These are phyloP conservation scores for Starmerella cellae DNA, from an alignment of 805 yeast genomes.

Conservation along the genomic window DNA sequence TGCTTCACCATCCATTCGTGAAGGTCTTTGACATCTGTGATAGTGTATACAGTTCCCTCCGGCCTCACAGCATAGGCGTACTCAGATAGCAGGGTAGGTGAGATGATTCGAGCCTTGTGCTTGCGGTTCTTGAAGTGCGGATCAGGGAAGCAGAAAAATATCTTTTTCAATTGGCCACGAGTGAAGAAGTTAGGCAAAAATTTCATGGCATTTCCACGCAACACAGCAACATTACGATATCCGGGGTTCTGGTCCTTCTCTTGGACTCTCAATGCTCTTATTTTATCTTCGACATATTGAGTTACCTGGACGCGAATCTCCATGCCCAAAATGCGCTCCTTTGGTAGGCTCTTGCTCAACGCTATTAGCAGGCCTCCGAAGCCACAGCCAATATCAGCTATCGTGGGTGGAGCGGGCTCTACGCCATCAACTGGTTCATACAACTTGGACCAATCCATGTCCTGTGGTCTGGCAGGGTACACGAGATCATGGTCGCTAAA, in stretches of 20 bases:
- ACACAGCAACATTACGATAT: conserved; percentile 76
- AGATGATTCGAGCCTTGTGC: conserved; percentile 91
- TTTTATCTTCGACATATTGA: conserved; percentile 89
- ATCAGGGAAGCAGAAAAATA: conserved; percentile 98
- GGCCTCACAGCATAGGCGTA: conserved; percentile 81
- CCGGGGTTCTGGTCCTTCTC: conserved; percentile 27
- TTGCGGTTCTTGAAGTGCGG: conserved; percentile 96
- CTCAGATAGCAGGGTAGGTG: conserved; percentile 76
- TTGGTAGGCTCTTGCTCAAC: conserved; percentile 64
- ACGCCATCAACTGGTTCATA: conserved; percentile 51
- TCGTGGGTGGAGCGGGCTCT: conserved; percentile 40
- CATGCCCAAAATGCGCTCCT: conserved; percentile 76
- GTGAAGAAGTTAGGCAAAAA: conserved; percentile 86
- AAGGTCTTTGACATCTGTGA: conserved; percentile 86
- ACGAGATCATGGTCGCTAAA: conserved; percentile 88
- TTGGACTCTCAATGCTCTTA: conserved; percentile 69
- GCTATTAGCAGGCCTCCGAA: conserved; percentile 83
- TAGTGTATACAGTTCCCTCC: conserved; percentile 83
- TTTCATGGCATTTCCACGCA: conserved; percentile 95
- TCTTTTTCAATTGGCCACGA: conserved; percentile 69
- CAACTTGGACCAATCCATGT: conserved; percentile 74
- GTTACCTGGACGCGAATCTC: conserved; percentile 97
- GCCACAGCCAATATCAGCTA: conserved; percentile 97
- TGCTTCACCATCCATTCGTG: conserved; percentile 96
- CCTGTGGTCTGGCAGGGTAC: conserved; percentile 67